Conservation (phyloP, 2,329 filamentous ascomycete genomes). For the Diplocarpon mali region DNA sequence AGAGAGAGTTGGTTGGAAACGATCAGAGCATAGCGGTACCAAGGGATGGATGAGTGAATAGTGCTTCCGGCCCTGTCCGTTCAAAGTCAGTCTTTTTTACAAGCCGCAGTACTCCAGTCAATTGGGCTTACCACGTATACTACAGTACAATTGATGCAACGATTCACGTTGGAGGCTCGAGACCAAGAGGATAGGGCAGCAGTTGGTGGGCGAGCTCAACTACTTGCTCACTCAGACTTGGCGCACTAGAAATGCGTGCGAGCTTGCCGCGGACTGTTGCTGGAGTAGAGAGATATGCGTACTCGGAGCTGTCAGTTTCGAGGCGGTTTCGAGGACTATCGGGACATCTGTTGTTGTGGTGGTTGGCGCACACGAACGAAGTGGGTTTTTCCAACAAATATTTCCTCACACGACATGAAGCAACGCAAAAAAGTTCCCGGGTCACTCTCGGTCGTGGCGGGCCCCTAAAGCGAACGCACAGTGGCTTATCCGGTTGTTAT, state of each 20-base stretch:
- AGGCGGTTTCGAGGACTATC: neutral
- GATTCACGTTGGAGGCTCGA: constrained; percentile 3
- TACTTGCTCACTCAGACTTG: neutral
- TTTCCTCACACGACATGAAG: too few species aligned
- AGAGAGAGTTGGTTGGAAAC: neutral
- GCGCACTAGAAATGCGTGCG: constrained; percentile 1
- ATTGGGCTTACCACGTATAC: constrained; percentile 9
- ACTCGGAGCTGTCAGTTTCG: neutral
- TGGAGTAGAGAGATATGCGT: neutral
- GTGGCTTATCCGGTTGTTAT: too few species aligned
- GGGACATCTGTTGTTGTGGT: neutral
- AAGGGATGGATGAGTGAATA: neutral
- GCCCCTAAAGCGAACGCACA: too few species aligned
- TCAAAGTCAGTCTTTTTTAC: constrained; percentile 3
- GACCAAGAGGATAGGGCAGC: constrained; percentile 7
- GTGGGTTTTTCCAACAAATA: too few species aligned
- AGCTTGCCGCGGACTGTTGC: neutral
- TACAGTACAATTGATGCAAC: constrained; percentile 2
- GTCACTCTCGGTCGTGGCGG: too few species aligned
- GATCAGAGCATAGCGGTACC: constrained; percentile 16
- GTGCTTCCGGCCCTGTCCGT: neutral
- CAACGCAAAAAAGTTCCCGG: too few species aligned
- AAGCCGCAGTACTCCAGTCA: neutral
- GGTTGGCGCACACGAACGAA: too few species aligned
- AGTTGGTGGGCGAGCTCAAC: constrained; percentile 1